Conservation (phyloP, 768 basidiomycete genomes). For the Russula griseocarnosa region DNA sequence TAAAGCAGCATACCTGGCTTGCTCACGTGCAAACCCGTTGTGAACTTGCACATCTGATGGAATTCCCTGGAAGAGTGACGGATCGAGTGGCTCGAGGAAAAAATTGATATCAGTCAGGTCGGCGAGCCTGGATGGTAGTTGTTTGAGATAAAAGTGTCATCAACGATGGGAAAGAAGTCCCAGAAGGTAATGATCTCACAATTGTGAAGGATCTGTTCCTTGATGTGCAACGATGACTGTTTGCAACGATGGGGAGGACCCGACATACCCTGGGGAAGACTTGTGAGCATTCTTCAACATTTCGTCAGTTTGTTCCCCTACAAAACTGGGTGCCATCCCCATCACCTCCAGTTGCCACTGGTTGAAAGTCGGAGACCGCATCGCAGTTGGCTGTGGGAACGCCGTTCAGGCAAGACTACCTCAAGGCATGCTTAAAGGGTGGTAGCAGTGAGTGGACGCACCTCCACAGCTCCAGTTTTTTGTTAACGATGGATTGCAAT, state of each 20-base stretch:
- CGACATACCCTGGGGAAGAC: conserved; percentile 46
- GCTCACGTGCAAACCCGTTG: conserved; percentile 44
- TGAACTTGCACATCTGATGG: conserved; percentile 43
- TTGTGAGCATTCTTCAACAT: not conserved
- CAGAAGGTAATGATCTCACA: conserved; percentile 30
- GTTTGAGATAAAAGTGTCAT: not conserved
- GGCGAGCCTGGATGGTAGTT: conserved; percentile 32
- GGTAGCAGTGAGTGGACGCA: conserved; percentile 10
- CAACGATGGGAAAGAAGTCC: not conserved
- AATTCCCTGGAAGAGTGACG: conserved; percentile 50
- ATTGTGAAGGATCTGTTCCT: conserved; percentile 36
- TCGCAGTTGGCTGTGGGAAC: conserved; percentile 40
- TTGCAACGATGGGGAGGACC: conserved; percentile 42
- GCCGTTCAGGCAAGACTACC: not conserved
- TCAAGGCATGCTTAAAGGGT: not conserved
- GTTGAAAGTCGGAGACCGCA: conserved; percentile 46
- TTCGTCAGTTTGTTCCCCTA: conserved; percentile 23
- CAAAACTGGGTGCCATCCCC: conserved; percentile 44
- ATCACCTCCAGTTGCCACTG: conserved; percentile 48
- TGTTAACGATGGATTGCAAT: conserved; percentile 34
- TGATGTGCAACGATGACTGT: conserved; percentile 40
- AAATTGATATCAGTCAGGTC: conserved; percentile 44
- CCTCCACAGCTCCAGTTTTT: conserved; percentile 34
- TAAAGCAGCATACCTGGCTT: conserved; percentile 40
- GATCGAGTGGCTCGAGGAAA: conserved; percentile 35